These are phyloP conservation scores for Calonectria fujianensis DNA, from an alignment of 2,329 filamentous ascomycete species.

Conservation along the genomic window DNA sequence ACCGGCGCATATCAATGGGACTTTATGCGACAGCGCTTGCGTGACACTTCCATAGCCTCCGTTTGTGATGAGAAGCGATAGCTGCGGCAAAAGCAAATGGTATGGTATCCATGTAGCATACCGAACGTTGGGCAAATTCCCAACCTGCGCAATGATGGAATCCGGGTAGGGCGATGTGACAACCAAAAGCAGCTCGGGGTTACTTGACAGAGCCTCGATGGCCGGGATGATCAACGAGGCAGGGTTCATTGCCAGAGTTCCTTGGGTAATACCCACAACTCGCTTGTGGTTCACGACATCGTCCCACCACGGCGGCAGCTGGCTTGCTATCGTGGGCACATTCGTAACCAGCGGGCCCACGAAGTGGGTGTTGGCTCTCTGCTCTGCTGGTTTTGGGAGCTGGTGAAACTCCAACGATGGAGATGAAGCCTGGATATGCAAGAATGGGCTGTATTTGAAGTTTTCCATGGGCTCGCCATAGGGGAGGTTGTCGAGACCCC, in stretches of 20 bases:
- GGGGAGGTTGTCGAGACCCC: constrained; percentile 55
- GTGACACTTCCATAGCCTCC: constrained; percentile 63
- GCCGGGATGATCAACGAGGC: constrained; percentile 61
- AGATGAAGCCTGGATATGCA: constrained; percentile 63
- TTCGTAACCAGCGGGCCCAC: constrained; percentile 61
- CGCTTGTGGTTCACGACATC: constrained; percentile 52
- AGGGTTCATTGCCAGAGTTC: constrained; percentile 61
- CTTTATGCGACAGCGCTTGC: constrained; percentile 59
- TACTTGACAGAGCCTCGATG: constrained; percentile 57
- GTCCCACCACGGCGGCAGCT: constrained; percentile 59
- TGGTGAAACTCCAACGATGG: constrained; percentile 58
- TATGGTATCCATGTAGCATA: constrained; percentile 62
- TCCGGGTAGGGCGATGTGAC: constrained; percentile 58
- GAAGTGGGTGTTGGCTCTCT: constrained; percentile 51
- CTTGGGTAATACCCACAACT: constrained; percentile 62
- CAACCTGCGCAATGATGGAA: constrained; percentile 51
- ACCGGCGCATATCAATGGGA: constrained; percentile 61
- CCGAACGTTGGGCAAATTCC: constrained; percentile 53
- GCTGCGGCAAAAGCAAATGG: constrained; percentile 58
- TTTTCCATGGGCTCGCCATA: constrained; percentile 58
- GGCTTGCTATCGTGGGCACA: constrained; percentile 27
- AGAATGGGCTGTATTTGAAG: constrained; percentile 60
- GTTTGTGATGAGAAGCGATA: constrained; percentile 60
- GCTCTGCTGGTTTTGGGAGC: constrained; percentile 49
- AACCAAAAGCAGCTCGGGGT: constrained; percentile 57